Base-by-base conservation (phyloP, 768 basidiomycete genomes). In the Suillus plorans region DNA sequence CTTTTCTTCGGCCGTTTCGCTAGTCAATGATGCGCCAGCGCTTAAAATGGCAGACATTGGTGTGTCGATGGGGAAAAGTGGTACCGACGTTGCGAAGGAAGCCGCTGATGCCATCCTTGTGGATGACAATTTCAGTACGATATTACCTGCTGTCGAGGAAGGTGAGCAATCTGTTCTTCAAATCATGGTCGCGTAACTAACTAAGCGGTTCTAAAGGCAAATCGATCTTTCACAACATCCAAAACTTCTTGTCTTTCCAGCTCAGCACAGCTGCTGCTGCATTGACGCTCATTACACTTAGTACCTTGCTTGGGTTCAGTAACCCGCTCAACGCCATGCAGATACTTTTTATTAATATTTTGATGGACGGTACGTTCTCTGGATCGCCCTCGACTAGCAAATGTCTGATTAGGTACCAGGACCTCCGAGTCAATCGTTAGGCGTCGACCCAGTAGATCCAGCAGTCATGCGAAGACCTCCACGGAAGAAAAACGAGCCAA, bases 11-110 rank as follows among this genome's bases (percentile, higher is more conserved):
- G 10, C 34, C 34, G 6, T 41, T 67, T 56, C 53, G 56, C 57
- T 58, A 86, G 96, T 98, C 18, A 99, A 99, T 74, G 97, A 99
- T 70, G 95, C 97, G 0, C 97, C 96, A 3, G 96, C 97, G 47
- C 80, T 98, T 66, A 97, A 96, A 78, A 94, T 95, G 94, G 96
- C 97, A 3, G 96, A 98, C 74, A 97, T 99, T 70, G 97, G 97
- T 14, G 87, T 99, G 61, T 93, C 94, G 45, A 99, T 99, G 97
- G 97, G 97, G 64, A 94, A 92, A 78, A 94, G 92, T 66, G 97
- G 97, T n/a, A 97, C 97, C 22, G 97, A 99, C 73, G 97, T 99
- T 13, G 95, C 97, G 31, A 99, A 99, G 78, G 97, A 98, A 78
- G 96, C 96, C 10, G 96, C 97, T 8, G 95, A 99, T 78, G 89